phyloP scores from a whole-genome alignment of 768 basidiomycete species.

The Mycena latifolia region DNA sequence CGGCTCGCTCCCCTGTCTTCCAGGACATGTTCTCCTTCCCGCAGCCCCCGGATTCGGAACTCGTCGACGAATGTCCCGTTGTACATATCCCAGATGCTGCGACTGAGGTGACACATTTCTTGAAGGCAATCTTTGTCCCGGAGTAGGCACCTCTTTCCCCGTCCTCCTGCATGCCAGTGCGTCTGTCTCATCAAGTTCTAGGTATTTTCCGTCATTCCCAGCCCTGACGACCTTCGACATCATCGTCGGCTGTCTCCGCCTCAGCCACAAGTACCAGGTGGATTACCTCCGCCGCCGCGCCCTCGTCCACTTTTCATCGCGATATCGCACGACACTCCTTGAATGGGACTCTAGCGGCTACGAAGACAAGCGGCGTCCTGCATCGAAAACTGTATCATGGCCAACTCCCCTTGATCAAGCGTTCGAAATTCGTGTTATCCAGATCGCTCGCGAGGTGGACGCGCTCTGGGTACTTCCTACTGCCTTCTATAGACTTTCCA shows the following conservation, averaged over 20 bases:
- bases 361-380: no score
- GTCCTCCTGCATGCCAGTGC: no score
- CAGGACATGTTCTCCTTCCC: slow-evolving; percentile 13
- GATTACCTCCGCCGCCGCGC: slow-evolving; percentile 14
- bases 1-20: no score
- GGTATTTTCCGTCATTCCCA: slow-evolving; percentile 19
- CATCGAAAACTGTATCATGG: no score
- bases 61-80: slow-evolving; percentile 19
- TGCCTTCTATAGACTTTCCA: slow-evolving; percentile 17
- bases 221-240: no score
- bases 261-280: slow-evolving; percentile 26
- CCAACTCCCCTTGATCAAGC: no score
- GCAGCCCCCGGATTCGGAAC: slow-evolving; percentile 23
- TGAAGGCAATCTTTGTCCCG: slow-evolving; percentile 4
- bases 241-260: no score
- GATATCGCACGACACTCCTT: neutral
- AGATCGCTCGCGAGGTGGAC: slow-evolving; percentile 26
- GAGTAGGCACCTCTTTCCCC: neutral
- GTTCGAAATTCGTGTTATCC: slow-evolving; percentile 15
- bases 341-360: slow-evolving; percentile 4
- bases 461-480: no score
- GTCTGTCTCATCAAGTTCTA: neutral
- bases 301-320: slow-evolving; percentile 12
- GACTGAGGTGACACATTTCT: slow-evolving; percentile 10
- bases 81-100: slow-evolving; percentile 1